These are phyloP conservation scores for Escallonia rubra DNA, from an alignment of 129 eudicot genomes.

Conservation along the genomic window DNA sequence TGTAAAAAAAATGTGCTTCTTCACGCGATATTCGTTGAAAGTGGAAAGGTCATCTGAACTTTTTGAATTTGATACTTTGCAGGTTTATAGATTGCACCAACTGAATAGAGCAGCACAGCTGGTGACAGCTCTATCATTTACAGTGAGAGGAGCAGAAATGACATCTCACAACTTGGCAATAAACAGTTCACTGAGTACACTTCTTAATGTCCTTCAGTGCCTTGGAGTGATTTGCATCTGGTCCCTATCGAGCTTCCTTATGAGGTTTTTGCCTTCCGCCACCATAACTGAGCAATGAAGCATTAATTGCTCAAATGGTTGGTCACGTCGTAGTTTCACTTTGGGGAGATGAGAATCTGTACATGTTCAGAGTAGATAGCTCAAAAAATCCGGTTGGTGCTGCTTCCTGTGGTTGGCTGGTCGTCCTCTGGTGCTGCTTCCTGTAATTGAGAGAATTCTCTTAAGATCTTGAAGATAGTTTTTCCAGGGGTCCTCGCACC, in stretches of 20 bases:
- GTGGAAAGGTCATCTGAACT: neutral
- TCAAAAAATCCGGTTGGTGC: neutral
- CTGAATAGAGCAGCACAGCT: conserved; percentile 95
- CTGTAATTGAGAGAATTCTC: too few species aligned
- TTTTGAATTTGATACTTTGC: conserved; percentile 7
- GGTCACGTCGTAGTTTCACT: neutral
- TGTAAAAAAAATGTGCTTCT: neutral
- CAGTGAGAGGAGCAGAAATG: conserved; percentile 93
- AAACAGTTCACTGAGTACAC: conserved; percentile 71
- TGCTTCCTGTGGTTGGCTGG: neutral
- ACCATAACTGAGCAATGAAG: conserved; percentile 42
- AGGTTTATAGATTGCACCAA: conserved; percentile 96
- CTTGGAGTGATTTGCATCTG: conserved; percentile 93
- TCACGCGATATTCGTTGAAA: too few species aligned
- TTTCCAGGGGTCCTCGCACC: too few species aligned
- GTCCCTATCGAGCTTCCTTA: conserved; percentile 94
- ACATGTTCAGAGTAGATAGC: neutral
- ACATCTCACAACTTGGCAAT: conserved; percentile 90
- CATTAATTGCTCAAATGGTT: neutral
- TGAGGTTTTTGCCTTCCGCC: conserved; percentile 72
- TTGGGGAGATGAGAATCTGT: neutral
- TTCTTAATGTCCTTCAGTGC: conserved; percentile 80
- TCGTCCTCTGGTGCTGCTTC: neutral
- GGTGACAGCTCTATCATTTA: conserved; percentile 91
- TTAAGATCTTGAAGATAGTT: too few species aligned